Conservation (phyloP, 2,329 filamentous ascomycete genomes). For the Botryotinia narcissicola region DNA sequence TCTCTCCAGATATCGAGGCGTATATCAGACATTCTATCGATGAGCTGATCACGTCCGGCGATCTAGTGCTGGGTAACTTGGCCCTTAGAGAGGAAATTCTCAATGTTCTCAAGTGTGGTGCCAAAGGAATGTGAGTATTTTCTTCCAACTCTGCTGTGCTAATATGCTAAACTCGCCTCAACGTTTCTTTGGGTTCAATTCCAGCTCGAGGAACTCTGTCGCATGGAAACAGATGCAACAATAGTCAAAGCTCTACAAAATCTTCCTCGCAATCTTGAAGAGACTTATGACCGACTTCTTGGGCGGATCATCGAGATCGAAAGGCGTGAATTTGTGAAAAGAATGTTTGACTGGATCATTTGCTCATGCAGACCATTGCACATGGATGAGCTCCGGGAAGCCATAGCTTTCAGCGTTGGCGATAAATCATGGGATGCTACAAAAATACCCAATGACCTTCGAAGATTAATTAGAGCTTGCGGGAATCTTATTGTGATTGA, state of each 20-base stretch:
- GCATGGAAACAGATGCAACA: constrained; percentile 20
- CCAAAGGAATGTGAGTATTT: background rate
- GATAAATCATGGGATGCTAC: background rate
- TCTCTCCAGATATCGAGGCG: background rate
- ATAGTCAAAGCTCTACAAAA: constrained; percentile 19
- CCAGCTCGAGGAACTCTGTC: background rate
- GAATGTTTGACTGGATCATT: constrained; percentile 25
- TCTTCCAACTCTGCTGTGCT: background rate
- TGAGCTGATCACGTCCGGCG: background rate
- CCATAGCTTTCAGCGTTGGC: background rate
- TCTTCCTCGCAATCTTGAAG: constrained; percentile 22
- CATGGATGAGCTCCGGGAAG: constrained; percentile 24
- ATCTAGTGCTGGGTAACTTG: background rate
- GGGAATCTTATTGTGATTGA: background rate
- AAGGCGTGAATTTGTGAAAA: constrained; percentile 17
- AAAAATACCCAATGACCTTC: constrained; percentile 13
- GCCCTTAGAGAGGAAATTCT: background rate
- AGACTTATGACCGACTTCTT: constrained; percentile 26
- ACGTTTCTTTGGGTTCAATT: background rate
- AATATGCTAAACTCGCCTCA: background rate
- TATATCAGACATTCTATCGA: background rate
- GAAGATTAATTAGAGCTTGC: constrained; percentile 1
- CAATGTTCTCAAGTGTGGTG: background rate
- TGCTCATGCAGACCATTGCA: constrained; percentile 18
- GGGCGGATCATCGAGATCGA: constrained; percentile 13